phyloP scores from a whole-genome alignment of 176 grass and related monocot species.

The Oryza brachyantha region DNA sequence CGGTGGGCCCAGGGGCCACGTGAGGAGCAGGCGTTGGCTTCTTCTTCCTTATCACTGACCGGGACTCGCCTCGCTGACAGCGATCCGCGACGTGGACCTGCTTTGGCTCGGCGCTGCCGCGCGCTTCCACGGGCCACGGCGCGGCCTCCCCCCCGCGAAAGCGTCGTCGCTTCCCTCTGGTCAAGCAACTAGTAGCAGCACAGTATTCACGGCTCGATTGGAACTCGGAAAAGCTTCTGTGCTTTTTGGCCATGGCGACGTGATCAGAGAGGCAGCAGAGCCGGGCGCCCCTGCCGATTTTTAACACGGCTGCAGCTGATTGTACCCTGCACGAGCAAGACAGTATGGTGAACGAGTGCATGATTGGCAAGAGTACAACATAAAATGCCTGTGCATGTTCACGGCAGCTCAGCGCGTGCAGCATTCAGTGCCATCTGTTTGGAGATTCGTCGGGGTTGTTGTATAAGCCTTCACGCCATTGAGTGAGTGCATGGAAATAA shows the following conservation, averaged over 20 bases:
- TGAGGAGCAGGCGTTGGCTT: constrained; percentile 36
- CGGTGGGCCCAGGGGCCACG: constrained; percentile 19
- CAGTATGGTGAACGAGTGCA: not conserved
- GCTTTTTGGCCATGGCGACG: not conserved
- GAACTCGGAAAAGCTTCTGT: not conserved
- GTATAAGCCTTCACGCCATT: not conserved
- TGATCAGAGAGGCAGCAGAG: not conserved
- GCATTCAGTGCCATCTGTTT: not conserved
- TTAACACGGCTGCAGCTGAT: not conserved
- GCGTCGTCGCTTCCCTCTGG: not conserved
- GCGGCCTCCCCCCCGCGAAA: not conserved
- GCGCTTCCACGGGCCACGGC: not conserved
- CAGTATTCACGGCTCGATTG: not conserved
- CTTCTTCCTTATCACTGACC: constrained; percentile 27
- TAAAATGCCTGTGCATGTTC: not conserved
- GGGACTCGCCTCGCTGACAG: constrained; percentile 6
- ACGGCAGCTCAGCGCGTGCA: not conserved
- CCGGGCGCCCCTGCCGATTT: not conserved
- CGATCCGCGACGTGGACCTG: constrained; percentile 20
- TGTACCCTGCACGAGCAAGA: not conserved
- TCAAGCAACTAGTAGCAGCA: too few species aligned
- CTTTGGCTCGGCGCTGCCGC: not conserved
- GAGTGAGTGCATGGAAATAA: not conserved
- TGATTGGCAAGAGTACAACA: not conserved
- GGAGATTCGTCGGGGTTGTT: not conserved